Percentiles rank a stretch among this genome's conserved stretches.
Evolutionary conservation across 306 rosid genomes (phyloP).

Genomic region (Pyrus bretschneideri): DNA sequence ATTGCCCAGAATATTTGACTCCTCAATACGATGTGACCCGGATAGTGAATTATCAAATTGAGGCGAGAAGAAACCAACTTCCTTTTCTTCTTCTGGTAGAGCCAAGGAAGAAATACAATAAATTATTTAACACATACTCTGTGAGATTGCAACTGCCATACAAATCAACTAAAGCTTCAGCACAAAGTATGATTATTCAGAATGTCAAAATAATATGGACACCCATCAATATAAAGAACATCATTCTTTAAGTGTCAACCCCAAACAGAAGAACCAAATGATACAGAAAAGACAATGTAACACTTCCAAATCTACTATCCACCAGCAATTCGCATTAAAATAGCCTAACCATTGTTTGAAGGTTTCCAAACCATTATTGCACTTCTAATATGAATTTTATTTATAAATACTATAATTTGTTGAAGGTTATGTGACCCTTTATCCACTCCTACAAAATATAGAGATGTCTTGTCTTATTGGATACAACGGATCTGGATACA

Average conservation of each 20-base stretch:
- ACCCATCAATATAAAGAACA: background rate
- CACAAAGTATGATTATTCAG: too few relatives aligned
- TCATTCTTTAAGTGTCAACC: background rate
- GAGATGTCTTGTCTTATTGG: background rate
- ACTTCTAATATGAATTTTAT: background rate
- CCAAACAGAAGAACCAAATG: background rate
- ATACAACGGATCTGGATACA: background rate
- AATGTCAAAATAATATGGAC: background rate
- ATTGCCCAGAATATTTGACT: slow-evolving; percentile 24
- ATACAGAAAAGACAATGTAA: background rate
- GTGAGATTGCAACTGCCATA: too few relatives aligned
- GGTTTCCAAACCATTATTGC: background rate
- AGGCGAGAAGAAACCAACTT: slow-evolving; percentile 45
- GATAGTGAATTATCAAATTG: slow-evolving; percentile 42
- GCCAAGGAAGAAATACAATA: too few relatives aligned
- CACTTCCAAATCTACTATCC: background rate
- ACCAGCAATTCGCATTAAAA: too few relatives aligned
- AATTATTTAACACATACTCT: too few relatives aligned
- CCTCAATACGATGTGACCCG: slow-evolving; percentile 23
- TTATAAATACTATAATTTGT: background rate
- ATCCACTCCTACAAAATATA: background rate
- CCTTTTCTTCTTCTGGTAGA: slow-evolving; percentile 65
- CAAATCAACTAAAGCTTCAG: too few relatives aligned
- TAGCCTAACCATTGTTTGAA: background rate
- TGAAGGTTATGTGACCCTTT: background rate